These are phyloP conservation scores for Myrica gale DNA, from an alignment of 306 rosid species.

Conservation along the genomic window DNA sequence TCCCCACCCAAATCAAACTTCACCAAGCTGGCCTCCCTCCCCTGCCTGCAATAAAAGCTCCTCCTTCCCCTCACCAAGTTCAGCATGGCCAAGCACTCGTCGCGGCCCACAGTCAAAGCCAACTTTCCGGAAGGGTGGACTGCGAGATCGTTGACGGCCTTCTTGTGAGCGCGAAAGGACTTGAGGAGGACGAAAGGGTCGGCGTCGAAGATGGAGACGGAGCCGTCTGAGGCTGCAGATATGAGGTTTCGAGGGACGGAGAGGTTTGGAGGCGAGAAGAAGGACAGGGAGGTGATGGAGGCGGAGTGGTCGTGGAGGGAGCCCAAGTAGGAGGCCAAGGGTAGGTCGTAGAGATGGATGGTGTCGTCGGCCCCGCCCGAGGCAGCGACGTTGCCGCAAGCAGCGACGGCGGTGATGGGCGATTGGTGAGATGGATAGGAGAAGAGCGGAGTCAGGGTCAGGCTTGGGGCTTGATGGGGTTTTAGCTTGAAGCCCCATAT, in stretches of 20 bases:
- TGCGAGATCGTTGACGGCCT: conserved; percentile 67
- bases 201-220: conserved; percentile 66
- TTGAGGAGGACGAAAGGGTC: conserved; percentile 82
- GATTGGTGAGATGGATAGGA: conserved; percentile 88
- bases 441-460: conserved; percentile 62
- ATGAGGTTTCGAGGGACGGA: conserved; percentile 82
- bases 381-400: conserved; percentile 69
- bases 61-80: conserved; percentile 75
- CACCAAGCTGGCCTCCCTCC: conserved; percentile 65
- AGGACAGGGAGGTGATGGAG: conserved; percentile 72
- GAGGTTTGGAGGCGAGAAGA: conserved; percentile 60
- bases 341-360: conserved; percentile 77
- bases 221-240: conserved; percentile 77
- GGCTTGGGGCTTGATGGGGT: conserved; percentile 26
- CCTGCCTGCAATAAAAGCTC: conserved; percentile 71
- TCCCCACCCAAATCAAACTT: conserved; percentile 52
- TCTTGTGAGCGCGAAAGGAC: conserved; percentile 55
- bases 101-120: conserved; percentile 74
- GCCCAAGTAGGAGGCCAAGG: conserved; percentile 71
- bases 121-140: conserved; percentile 81
- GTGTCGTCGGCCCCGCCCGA: conserved; percentile 91
- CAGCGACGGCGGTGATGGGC: conserved; percentile 63
- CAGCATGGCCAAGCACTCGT: conserved; percentile 73
- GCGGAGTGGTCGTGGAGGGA: conserved; percentile 75
- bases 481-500: conserved; percentile 84